phyloP scores from a whole-genome alignment of 1,139 yeast genomes.

The Ogataea hybrid region DNA sequence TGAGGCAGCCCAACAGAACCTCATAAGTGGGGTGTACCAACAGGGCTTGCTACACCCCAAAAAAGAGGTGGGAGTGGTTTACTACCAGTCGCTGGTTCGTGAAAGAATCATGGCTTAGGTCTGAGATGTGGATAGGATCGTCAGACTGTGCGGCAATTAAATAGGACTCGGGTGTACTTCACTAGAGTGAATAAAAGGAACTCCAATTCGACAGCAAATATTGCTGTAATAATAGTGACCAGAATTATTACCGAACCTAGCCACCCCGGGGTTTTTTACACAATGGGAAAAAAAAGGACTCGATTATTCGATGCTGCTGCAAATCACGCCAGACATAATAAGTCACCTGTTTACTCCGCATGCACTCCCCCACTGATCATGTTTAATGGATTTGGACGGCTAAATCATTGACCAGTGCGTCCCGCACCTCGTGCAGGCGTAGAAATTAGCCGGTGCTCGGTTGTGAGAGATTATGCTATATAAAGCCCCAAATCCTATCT shows the following conservation, averaged over 20 bases:
- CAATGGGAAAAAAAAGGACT: background rate
- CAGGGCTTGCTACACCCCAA: constrained; percentile 27
- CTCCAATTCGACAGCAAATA: background rate
- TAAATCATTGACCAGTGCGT: background rate
- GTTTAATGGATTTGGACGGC: background rate
- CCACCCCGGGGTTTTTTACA: background rate
- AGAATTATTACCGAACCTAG: background rate
- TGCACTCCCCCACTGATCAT: background rate
- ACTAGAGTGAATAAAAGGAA: background rate
- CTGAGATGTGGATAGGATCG: background rate
- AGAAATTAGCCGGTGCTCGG: background rate
- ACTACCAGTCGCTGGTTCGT: constrained; percentile 23
- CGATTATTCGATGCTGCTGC: background rate
- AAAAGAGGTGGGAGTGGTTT: constrained; percentile 29
- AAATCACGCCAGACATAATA: background rate
- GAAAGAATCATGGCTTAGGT: constrained; percentile 18
- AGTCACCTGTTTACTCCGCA: background rate
- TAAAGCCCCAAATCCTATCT: background rate
- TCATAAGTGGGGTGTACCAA: constrained; percentile 22
- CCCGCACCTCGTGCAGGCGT: background rate
- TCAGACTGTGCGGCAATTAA: background rate
- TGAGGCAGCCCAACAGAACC: constrained; percentile 28
- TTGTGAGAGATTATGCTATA: background rate
- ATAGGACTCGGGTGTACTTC: background rate
- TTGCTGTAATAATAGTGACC: background rate